phyloP scores from a whole-genome alignment of 768 basidiomycete genomes.

The Amanita fuliginea region DNA sequence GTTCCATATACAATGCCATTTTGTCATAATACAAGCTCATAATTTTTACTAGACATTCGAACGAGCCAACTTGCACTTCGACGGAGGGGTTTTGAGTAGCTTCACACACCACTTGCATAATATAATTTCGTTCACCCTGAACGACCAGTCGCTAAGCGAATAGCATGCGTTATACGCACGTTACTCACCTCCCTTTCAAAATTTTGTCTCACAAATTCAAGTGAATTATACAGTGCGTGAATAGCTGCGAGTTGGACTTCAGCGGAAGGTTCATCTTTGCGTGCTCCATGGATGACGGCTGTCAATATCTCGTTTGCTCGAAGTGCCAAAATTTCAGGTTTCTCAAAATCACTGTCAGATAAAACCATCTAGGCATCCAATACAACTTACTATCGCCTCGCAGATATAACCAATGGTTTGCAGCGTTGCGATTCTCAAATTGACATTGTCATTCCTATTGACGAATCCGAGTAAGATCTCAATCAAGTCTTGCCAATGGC shows the following conservation, averaged over 20 bases:
- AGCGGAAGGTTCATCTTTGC: conserved; percentile 84
- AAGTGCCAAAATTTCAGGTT: conserved; percentile 82
- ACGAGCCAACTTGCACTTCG: conserved; percentile 88
- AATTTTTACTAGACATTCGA: conserved; percentile 90
- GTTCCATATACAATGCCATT: conserved; percentile 99
- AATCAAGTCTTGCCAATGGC: conserved; percentile 87
- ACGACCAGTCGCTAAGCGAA: background rate
- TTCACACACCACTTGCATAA: conserved; percentile 99
- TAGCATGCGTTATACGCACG: background rate
- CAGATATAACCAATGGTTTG: conserved; percentile 97
- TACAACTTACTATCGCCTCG: conserved; percentile 80
- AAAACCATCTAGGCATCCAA: background rate
- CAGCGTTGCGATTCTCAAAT: conserved; percentile 76
- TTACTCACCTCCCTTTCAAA: conserved; percentile 87
- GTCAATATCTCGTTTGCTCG: conserved; percentile 97
- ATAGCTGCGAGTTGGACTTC: conserved; percentile 94
- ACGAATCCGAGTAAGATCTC: conserved; percentile 81
- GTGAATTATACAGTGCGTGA: conserved; percentile 85
- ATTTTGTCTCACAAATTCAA: conserved; percentile 96
- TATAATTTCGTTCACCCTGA: conserved; percentile 97
- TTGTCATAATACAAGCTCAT: conserved; percentile 99
- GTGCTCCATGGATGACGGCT: conserved; percentile 94
- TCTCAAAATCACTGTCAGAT: conserved; percentile 35
- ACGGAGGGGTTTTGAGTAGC: conserved; percentile 81
- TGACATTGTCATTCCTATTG: conserved; percentile 60